A percentile compares a stretch with the other conserved stretches of the same genome.
Conservation (phyloP, 1,139 yeast genomes). For the Diutina ranongensis region DNA sequence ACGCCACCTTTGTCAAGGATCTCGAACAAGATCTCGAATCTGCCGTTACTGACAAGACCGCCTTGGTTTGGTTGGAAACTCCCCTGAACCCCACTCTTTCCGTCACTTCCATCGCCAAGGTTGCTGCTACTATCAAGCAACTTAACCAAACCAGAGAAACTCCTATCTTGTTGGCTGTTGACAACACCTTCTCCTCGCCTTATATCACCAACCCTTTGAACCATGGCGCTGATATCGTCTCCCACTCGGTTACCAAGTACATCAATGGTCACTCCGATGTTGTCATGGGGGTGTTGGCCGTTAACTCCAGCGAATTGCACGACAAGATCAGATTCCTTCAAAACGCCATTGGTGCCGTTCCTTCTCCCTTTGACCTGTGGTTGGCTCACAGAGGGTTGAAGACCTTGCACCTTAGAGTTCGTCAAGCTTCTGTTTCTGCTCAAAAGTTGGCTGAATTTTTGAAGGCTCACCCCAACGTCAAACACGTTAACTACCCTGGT, state of each 20-base stretch:
- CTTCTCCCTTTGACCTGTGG: conserved; percentile 88
- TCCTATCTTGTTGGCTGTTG: conserved; percentile 61
- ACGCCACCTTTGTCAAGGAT: conserved; percentile 56
- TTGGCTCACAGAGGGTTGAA: conserved; percentile 87
- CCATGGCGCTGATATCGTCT: conserved; percentile 79
- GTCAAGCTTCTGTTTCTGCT: conserved; percentile 59
- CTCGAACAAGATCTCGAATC: conserved; percentile 47
- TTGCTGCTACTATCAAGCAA: conserved; percentile 37
- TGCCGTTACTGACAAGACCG: conserved; percentile 50
- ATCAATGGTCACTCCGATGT: conserved; percentile 91
- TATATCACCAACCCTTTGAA: conserved; percentile 77
- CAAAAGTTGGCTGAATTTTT: conserved; percentile 62
- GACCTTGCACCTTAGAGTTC: conserved; percentile 73
- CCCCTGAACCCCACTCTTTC: conserved; percentile 83
- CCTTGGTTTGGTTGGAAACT: conserved; percentile 79
- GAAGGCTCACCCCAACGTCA: conserved; percentile 37
- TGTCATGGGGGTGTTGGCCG: conserved; percentile 75
- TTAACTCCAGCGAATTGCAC: conserved; percentile 50
- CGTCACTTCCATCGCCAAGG: conserved; percentile 58
- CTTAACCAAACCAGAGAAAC: conserved; percentile 37
- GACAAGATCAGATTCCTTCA: conserved; percentile 66
- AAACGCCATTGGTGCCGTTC: conserved; percentile 82
- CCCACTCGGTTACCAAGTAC: conserved; percentile 85
- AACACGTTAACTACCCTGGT: conserved; percentile 76
- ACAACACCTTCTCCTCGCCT: conserved; percentile 91